Evolutionary conservation across 257 asterid species (phyloP).

Genomic region (Jacaranda mimosifolia): DNA sequence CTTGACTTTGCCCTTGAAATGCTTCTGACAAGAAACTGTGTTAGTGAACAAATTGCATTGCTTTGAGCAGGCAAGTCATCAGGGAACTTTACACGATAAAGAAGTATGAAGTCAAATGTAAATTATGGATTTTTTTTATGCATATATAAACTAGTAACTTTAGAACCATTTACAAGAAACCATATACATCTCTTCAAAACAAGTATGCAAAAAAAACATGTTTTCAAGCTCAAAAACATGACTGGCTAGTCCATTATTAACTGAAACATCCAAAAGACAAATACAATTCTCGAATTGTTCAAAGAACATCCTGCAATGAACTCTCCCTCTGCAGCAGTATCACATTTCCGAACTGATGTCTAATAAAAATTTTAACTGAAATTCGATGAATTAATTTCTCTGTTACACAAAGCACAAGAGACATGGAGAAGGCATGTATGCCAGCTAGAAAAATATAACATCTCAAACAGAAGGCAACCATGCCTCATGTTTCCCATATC

Average conservation of each 20-base stretch:
- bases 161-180: no score
- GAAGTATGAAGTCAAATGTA: neutral
- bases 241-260: neutral
- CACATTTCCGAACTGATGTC: neutral
- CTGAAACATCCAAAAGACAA: no score
- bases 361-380: neutral
- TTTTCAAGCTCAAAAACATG: neutral
- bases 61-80: neutral
- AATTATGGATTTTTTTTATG: no score
- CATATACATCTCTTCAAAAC: no score
- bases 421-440: neutral
- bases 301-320: neutral
- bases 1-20: slow-evolving; percentile 8
- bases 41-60: neutral
- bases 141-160: no score
- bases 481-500: no score
- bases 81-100: neutral
- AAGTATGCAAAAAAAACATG: neutral
- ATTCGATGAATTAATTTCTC: neutral
- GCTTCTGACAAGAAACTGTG: slow-evolving; percentile 4
- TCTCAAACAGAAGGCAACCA: no score
- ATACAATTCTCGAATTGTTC: neutral
- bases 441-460: no score
- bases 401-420: neutral
- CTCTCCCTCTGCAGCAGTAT: neutral